phyloP scores from a whole-genome alignment of 345 rosid species.

The Punica granatum region DNA sequence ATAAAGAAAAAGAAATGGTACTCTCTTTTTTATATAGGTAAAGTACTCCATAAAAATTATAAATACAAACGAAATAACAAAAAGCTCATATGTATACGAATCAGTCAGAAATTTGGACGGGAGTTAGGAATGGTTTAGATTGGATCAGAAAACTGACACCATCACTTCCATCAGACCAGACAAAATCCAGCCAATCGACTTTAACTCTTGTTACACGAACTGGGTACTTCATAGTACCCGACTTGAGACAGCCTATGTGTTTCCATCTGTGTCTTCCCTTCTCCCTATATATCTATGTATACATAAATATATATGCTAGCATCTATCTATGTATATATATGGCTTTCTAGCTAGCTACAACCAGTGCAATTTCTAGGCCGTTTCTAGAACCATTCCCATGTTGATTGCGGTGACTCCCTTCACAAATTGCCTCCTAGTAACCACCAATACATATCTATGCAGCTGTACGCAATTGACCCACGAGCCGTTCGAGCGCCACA shows the following conservation, averaged over 20 bases:
- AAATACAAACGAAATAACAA: neutral
- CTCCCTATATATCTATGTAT: too few relatives aligned
- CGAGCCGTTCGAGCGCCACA: neutral
- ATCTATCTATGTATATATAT: too few relatives aligned
- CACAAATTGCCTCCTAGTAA: neutral
- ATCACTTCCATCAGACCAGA: slow-evolving; percentile 2
- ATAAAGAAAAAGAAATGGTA: too few relatives aligned
- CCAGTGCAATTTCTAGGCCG: neutral
- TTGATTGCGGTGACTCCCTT: neutral
- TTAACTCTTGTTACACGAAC: slow-evolving; percentile 4
- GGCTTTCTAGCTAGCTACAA: too few relatives aligned
- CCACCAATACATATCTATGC: neutral
- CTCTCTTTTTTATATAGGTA: too few relatives aligned
- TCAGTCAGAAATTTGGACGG: neutral
- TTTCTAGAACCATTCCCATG: neutral
- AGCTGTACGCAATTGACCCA: neutral
- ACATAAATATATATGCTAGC: too few relatives aligned
- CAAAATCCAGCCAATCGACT: slow-evolving; percentile 4
- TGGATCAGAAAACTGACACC: too few relatives aligned
- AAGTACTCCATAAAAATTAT: too few relatives aligned
- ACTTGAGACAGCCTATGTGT: neutral
- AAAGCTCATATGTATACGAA: neutral
- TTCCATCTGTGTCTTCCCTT: neutral
- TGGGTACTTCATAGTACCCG: neutral
- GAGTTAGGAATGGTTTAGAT: too few relatives aligned